Base-by-base conservation (phyloP, 371 early-diverging fungal species). In the Mortierella sp. region DNA sequence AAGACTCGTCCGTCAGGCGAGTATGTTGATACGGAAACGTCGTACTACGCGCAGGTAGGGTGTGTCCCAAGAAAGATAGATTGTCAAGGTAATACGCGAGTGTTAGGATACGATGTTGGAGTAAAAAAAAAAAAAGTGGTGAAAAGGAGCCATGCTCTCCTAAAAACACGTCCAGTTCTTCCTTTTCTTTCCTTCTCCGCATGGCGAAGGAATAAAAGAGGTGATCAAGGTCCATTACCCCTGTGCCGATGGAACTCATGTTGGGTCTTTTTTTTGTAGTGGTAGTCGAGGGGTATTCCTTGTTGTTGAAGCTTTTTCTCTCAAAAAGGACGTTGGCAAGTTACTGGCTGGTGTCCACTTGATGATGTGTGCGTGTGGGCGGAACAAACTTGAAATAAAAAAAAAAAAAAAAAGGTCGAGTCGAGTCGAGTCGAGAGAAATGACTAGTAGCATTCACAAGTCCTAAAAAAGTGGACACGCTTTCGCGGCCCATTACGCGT, bases 1-100 rank as follows among this genome's bases (percentile, higher is more conserved):
- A 98, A 99, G 67, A 99, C 93, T 68, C 98, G 91, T 66, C 99
- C 99, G 83, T 99, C 99, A 57, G 99, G 98, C 48, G 99, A 98
- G 82, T 98, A 99, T 25, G 99, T 99, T 72, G 97, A 94, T 50
- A 96, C 95, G 37, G 97, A 95, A 67, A 98, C 87, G 87, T 99
- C 99, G 83, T 99, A 99, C 96, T 95, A 86, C 37, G 9, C 3
- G 37, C 37, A 58, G 63, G 4, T 57, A 16, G 25, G 19, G 12
- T 23, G 21, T 19, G n/a, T n/a, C n/a, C n/a, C n/a, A n/a, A 21
- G 62, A 28, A 12, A 45, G 43, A 57, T 43, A 11, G 51, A 52
- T 46, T 56, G 37, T 29, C 16, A 28, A 46, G 45, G 19, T 23
- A 37, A 25, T 46, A 11, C 21, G 23, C 28, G 45, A n/a, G 61